Conservation (phyloP, 169 alveolate genomes). For the Cryptosporidium muris region DNA sequence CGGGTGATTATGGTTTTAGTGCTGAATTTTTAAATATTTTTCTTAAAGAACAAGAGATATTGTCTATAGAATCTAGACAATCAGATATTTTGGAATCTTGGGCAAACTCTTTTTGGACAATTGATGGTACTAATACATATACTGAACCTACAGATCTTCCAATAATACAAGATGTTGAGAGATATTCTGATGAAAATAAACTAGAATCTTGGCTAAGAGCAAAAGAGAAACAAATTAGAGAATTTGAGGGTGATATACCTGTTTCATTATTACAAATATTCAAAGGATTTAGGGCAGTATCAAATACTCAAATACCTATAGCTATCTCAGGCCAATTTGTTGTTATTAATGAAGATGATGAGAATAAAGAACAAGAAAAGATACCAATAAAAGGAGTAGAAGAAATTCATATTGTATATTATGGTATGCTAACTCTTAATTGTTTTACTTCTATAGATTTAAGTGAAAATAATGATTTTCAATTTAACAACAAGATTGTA, state of each 20-base stretch:
- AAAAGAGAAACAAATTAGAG: constrained; percentile 16
- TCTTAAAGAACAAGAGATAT: constrained; percentile 6
- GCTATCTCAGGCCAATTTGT: not conserved
- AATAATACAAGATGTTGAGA: constrained; percentile 4
- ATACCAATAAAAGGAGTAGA: not conserved
- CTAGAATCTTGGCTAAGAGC: constrained; percentile 33
- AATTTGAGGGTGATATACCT: constrained; percentile 16
- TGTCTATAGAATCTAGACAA: not conserved
- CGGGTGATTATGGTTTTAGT: constrained; percentile 3
- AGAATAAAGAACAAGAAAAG: not conserved
- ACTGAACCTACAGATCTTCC: constrained; percentile 16
- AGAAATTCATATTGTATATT: constrained; percentile 36
- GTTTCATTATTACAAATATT: constrained; percentile 9
- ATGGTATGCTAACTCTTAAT: constrained; percentile 37
- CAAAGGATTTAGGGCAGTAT: not conserved
- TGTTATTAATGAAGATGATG: not conserved
- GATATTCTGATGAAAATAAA: constrained; percentile 21
- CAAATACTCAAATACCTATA: not conserved
- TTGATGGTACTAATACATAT: constrained; percentile 24
- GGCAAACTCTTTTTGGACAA: constrained; percentile 32
- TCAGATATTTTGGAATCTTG: constrained; percentile 10
- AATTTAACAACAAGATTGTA: not conserved
- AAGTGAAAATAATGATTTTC: not conserved
- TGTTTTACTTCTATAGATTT: constrained; percentile 7
- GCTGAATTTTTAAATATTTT: constrained; percentile 27